Conservation (phyloP, 1,139 yeast genomes). For the Pichia sp. region DNA sequence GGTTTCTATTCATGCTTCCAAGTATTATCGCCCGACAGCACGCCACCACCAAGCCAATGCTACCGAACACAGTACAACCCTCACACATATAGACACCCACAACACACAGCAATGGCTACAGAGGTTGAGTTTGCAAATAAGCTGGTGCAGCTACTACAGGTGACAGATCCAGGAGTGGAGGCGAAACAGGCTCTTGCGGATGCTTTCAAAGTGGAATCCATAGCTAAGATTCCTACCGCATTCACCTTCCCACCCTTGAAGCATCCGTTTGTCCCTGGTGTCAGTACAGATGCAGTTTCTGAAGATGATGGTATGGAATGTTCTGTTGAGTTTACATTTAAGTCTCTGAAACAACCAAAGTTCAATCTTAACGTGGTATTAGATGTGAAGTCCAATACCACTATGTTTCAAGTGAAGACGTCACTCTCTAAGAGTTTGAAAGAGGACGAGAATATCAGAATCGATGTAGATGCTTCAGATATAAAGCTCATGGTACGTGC, state of each 20-base stretch:
- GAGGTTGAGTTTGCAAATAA: slow-evolving; percentile 24
- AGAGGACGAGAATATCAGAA: slow-evolving; percentile 9
- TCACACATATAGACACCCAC: no score
- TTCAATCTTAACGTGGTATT: slow-evolving; percentile 26
- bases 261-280: slow-evolving; percentile 14
- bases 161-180: slow-evolving; percentile 15
- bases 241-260: slow-evolving; percentile 15
- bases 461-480: slow-evolving; percentile 22
- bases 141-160: slow-evolving; percentile 18
- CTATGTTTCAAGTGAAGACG: slow-evolving; percentile 34
- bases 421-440: slow-evolving; percentile 19
- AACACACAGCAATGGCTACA: slow-evolving; percentile 10
- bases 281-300: background rate
- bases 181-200: slow-evolving; percentile 2
- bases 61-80: no score
- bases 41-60: no score
- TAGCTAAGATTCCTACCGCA: slow-evolving; percentile 7
- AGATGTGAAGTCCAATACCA: slow-evolving; percentile 24
- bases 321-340: slow-evolving; percentile 27
- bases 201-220: slow-evolving; percentile 2
- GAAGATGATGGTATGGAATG: slow-evolving; percentile 1
- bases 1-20: no score
- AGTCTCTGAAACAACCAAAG: slow-evolving; percentile 41
- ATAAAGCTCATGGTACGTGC: slow-evolving; percentile 40
- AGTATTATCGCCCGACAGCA: no score